Evolutionary conservation across 2,329 filamentous ascomycete genomes (phyloP).

Genomic region (Talaromyces sp.): DNA sequence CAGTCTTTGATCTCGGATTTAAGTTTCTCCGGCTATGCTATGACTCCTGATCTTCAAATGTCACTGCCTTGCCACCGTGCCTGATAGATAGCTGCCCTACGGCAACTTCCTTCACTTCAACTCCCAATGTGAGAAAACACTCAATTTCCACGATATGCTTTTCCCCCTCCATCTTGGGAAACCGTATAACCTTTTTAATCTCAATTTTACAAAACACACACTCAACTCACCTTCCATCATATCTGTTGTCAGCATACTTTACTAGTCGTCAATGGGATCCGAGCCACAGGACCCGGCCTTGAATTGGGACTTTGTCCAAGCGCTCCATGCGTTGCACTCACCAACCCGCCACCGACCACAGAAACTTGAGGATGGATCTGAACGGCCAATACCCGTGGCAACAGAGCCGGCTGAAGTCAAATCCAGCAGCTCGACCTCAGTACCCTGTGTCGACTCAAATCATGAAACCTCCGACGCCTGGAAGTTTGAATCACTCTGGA

Average conservation of each 20-base stretch:
- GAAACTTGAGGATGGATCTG: slow-evolving; percentile 11
- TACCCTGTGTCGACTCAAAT: no score
- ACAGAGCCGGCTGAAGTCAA: no score
- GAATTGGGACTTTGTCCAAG: slow-evolving; percentile 51
- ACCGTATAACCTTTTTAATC: not conserved
- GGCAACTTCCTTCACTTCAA: not conserved
- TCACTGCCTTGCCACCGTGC: no score
- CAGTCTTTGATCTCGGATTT: no score
- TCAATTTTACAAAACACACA: not conserved
- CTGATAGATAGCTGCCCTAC: not conserved
- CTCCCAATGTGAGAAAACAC: not conserved
- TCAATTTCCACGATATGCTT: not conserved
- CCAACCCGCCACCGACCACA: slow-evolving; percentile 23
- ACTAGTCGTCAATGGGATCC: slow-evolving; percentile 32
- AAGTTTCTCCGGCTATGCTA: not conserved
- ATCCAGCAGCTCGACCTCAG: no score
- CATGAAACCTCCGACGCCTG: no score
- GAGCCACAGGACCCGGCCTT: slow-evolving; percentile 29
- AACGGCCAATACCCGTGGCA: not conserved
- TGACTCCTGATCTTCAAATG: not conserved
- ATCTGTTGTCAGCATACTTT: not conserved
- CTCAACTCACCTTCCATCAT: not conserved
- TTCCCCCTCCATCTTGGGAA: not conserved
- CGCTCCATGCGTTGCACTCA: slow-evolving; percentile 47
- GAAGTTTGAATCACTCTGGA: no score